Evolutionary conservation across 164 flowering plant species (phyloP), one percentile per base, ranked within the genome.

Genomic region (Malania oleifera): DNA sequence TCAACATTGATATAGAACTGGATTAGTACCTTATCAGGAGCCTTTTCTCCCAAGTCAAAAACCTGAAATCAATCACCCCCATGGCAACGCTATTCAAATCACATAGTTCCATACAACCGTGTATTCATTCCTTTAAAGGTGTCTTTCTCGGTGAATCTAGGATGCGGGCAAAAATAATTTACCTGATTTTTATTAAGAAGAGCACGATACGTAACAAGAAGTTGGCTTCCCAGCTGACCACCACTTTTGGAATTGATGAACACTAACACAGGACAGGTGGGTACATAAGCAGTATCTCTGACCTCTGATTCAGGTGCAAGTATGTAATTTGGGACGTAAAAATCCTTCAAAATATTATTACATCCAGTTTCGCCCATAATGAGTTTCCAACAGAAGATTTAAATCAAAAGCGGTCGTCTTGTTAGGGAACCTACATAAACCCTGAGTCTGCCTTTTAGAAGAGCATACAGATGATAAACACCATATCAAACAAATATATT

Each of bases 231-330:
- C 17, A 89, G 78, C 72, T 89, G 97, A 25, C 91, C 97, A 34
- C 95, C 97, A 71, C 95, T 85, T 73, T 63, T 83, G 54, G 91
- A 73, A 67, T 86, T 89, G 46, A 89, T 75, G 66, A 89, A 89
- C 44, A 85, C 97, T 18, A 89, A 8, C 52, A 89, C 91, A 2
- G 97, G 97, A 64, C 86, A 82, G 2, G 54, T 37, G 11, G 93
- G 93, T 40, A 55, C 18, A 41, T 45, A 22, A 7, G 66, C 22
- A 59, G 34, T 48, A 41, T 27, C 13, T 5, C 44, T 49, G 10
- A 51, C 54, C 17, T 63, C 68, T 14, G 75, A 65, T 5, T 67
- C 80, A 9, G 79, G 72, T 13, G 59, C 44, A 57, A 87, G 76
- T 54, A 89, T 79, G 72, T 82, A 82, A 65, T 80, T 64, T 17